Evolutionary conservation across 1,284 basidiomycete genomes (phyloP), one percentile per base, ranked within the genome.

Genomic region (Papiliotrema fonsecae): DNA sequence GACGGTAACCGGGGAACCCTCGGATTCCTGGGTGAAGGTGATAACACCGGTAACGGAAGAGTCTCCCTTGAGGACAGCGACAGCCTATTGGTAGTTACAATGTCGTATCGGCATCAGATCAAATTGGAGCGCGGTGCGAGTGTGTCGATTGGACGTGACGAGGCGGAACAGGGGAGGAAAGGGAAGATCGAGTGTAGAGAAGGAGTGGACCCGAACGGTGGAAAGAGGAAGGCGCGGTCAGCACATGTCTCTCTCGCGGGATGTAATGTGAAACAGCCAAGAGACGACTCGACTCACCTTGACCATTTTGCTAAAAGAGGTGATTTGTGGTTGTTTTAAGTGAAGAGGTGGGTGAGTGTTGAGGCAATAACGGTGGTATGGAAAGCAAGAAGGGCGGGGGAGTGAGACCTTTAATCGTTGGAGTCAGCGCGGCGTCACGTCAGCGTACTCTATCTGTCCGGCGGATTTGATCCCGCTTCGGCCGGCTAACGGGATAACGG

Each of bases 61-160:
- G 51, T 80, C 78, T 41, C 85, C 84, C 54, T 77, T 79, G 61
- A 88, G 75, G 24, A 86, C 77, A 25, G 79, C 84, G 40, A 84
- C 77, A 32, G 85, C 86, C 85, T 85, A 52, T 38, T 28, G 3
- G 35, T 45, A 24, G 37, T 11, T 25, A 35, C 27, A 19, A 22
- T 34, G 31, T 10, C 4, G n/a, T 34, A 7, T 7, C 9, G 21
- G 16, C n/a, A 22, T 44, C n/a, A 35, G 35, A 5, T 10, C 36
- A 11, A 26, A 6, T 18, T 13, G 16, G 42, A 11, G 18, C 22
- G 18, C 18, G 27, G 22, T 4, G 11, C 18, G 19, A 5, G 39
- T 5, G 32, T 18, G 27, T 25, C 32, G 34, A 38, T 44, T 25
- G 46, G 22, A 31, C 19, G 30, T 27, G 38, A 35, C 28, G 28